Base-by-base conservation (phyloP, 768 basidiomycete genomes). In the Pleurotus salmoneostramineus region DNA sequence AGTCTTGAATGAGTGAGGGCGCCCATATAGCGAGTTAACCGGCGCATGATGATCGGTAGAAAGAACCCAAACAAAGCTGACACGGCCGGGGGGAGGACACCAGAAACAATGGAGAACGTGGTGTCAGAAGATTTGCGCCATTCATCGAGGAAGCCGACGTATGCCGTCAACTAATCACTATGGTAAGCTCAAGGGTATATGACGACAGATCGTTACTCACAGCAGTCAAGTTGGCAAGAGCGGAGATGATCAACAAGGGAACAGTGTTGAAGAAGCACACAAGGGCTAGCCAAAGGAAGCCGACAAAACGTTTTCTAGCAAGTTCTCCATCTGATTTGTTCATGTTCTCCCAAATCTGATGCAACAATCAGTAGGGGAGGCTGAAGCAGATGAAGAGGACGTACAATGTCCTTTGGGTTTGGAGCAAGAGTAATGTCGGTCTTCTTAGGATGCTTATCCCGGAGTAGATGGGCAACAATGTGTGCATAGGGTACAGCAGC, bases 251-350 rank as follows among this genome's bases (percentile, higher is more conserved):
- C 67, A 95, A 83, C 14, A 99, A 76, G 15, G 97, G 97, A 7
- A 96, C 77, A 36, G 95, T 98, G 77, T 99, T 95, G 77, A 98
- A 84, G 76, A 94, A 95, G 71, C 93, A 95, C 49, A 98, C 84
- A 33, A 84, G 65, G 17, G 80, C 75, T 55, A 99, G 81, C 71
- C 89, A 81, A 37, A 89, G 59, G 72, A 92, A 91, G n/a, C 97
- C 96, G 27, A 89, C 72, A 34, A 78, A 72, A 64, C 79, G 82
- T 71, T 90, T 89, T 40, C 86, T 80, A 27, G 82, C 71, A 21
- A 92, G 68, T 62, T 91, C 87, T 5, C 72, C 79, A 14, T 88
- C 78, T 1, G 87, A 82, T 66, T 83, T 84, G 66, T 85, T 87
- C 76, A 98, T 80, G 69, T 99, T 99, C 45, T 80, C 73, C 97